Conservation (phyloP, 805 yeast genomes). For the Candida tibetensis region DNA sequence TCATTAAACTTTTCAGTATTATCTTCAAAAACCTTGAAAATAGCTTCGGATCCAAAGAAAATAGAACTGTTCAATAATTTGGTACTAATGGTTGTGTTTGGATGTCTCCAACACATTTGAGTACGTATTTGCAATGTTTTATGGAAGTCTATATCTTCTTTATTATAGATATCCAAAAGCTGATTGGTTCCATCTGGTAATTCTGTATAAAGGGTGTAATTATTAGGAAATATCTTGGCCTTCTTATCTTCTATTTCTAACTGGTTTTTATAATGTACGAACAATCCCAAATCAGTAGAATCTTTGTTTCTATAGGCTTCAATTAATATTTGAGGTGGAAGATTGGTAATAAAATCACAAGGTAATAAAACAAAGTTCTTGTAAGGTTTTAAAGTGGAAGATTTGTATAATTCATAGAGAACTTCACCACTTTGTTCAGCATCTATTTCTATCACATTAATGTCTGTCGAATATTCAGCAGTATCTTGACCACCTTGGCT, state of each 20-base stretch:
- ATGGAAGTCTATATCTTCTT: constrained; percentile 64
- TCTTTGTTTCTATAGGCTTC: constrained; percentile 78
- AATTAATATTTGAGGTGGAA: constrained; percentile 84
- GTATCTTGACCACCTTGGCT: constrained; percentile 15
- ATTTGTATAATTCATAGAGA: constrained; percentile 47
- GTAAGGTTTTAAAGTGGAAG: constrained; percentile 31
- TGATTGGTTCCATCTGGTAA: constrained; percentile 40
- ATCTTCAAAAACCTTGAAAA: constrained; percentile 49
- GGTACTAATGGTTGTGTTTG: constrained; percentile 73
- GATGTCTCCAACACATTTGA: constrained; percentile 86
- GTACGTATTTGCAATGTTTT: constrained; percentile 77
- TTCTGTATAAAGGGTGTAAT: constrained; percentile 65
- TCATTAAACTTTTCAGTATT: constrained; percentile 33
- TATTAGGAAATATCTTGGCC: constrained; percentile 50
- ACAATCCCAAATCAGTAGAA: constrained; percentile 66
- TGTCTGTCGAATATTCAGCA: constrained; percentile 16
- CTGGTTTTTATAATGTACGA: constrained; percentile 71
- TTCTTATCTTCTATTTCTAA: constrained; percentile 80
- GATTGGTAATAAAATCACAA: constrained; percentile 89
- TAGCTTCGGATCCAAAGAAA: constrained; percentile 43
- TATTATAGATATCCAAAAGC: constrained; percentile 70
- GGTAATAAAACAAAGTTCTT: constrained; percentile 73
- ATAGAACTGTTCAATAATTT: constrained; percentile 73
- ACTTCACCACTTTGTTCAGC: constrained; percentile 62
- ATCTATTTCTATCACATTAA: constrained; percentile 32